These are phyloP conservation scores for Podospora didyma DNA, from an alignment of 495 filamentous ascomycete species.

Conservation along the genomic window DNA sequence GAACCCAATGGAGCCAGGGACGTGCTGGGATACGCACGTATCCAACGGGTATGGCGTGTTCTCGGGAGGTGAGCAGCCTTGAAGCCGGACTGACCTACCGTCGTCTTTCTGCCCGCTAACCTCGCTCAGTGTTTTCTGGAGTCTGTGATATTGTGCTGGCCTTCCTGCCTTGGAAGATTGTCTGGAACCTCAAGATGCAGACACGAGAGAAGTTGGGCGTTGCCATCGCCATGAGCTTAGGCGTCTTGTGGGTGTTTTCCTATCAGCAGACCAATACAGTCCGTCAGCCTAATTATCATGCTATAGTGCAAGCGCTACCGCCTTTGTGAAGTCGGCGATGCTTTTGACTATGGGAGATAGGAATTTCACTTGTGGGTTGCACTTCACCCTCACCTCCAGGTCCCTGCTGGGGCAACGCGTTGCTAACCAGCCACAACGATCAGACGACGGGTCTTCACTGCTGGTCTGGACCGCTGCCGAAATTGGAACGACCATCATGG, in stretches of 20 bases:
- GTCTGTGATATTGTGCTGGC: constrained; percentile 26
- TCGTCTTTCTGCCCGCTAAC: no score
- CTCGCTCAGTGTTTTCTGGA: constrained; percentile 24
- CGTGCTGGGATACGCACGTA: constrained; percentile 17
- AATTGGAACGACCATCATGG: constrained; percentile 28
- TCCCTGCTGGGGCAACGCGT: not conserved
- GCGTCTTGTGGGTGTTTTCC: constrained; percentile 3
- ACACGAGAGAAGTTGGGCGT: constrained; percentile 28
- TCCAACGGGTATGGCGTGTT: constrained; percentile 9
- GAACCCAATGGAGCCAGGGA: constrained; percentile 9
- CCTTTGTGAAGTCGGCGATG: constrained; percentile 23
- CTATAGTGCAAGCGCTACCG: constrained; percentile 19
- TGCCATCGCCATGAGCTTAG: constrained; percentile 28
- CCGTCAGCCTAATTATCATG: not conserved
- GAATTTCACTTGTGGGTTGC: constrained; percentile 22
- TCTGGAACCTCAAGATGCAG: constrained; percentile 22
- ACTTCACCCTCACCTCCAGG: not conserved
- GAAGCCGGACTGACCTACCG: no score
- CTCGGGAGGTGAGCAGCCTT: no score
- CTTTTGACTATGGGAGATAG: constrained; percentile 10
- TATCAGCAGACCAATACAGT: no score
- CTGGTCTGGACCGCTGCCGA: constrained; percentile 25
- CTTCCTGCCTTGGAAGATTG: constrained; percentile 23
- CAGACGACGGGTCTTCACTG: constrained; percentile 21
- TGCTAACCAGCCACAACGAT: not conserved